A percentile compares a stretch with the other conserved stretches of the same genome.
Conservation (phyloP, 345 rosid genomes). For the Citrus cavaleriei region DNA sequence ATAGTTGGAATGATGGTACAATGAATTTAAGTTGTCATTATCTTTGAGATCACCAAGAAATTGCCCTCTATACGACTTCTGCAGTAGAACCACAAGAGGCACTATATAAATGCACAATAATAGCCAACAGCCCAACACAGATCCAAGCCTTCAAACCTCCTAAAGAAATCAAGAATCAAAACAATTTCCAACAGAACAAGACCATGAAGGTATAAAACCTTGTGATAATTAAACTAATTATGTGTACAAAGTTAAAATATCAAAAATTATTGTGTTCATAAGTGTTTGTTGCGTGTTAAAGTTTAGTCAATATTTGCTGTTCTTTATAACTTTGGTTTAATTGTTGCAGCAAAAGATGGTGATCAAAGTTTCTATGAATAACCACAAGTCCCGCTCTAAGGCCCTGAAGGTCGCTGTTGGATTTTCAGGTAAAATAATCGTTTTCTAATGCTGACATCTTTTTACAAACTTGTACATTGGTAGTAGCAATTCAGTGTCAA, state of each 20-base stretch:
- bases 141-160: not conserved
- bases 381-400: not conserved
- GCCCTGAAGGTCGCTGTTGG: not conserved
- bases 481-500: no score
- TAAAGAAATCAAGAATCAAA: not conserved
- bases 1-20: not conserved
- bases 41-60: not conserved
- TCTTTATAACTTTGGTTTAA: not conserved
- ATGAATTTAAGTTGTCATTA: not conserved
- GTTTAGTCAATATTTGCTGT: not conserved
- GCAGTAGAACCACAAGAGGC: not conserved
- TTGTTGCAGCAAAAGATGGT: not conserved
- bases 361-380: not conserved
- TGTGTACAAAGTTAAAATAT: not conserved
- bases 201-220: not conserved
- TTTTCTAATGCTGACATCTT: no score
- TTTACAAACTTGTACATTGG: not conserved
- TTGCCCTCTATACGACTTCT: not conserved
- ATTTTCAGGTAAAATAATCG: not conserved
- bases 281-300: not conserved
- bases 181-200: not conserved
- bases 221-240: not conserved
- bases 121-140: not conserved
- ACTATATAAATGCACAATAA: not conserved
- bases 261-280: not conserved